Percentiles rank a stretch among this genome's conserved stretches.
These are phyloP conservation scores for Sporisorium scitamineum DNA, from an alignment of 1,284 basidiomycete genomes.

Conservation along the genomic window DNA sequence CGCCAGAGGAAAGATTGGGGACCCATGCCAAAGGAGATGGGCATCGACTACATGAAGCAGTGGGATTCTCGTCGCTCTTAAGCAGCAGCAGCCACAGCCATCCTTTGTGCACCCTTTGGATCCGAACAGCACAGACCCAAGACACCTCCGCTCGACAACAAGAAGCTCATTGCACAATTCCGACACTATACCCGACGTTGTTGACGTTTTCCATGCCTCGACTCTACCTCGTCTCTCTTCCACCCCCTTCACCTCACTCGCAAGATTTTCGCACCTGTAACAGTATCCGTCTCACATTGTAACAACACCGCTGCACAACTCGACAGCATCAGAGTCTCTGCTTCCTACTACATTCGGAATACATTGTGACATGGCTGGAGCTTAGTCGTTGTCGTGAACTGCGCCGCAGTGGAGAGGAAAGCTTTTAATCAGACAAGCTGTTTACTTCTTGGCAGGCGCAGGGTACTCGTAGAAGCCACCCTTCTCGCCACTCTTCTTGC, in stretches of 20 bases:
- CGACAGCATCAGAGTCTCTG: constrained; percentile 6
- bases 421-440: not conserved
- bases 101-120: too few species aligned
- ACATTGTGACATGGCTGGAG: not conserved
- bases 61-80: constrained; percentile 41
- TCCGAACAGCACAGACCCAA: not conserved
- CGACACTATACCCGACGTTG: constrained; percentile 7
- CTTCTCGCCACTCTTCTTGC: constrained; percentile 73
- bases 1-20: constrained; percentile 46
- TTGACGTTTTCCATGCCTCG: not conserved
- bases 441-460: constrained; percentile 52
- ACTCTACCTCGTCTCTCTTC: not conserved
- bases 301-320: not conserved
- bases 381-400: not conserved
- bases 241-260: not conserved
- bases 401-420: not conserved
- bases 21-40: constrained; percentile 49
- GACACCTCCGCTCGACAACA: too few species aligned
- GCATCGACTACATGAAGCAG: constrained; percentile 53
- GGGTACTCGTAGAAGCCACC: constrained; percentile 71
- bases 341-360: not conserved
- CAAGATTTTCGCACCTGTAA: not conserved
- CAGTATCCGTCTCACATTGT: constrained; percentile 8
- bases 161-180: not conserved
- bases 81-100: too few species aligned